phyloP scores from a whole-genome alignment of 192 early-diverging fungal genomes.

The Mortierella alpina region DNA sequence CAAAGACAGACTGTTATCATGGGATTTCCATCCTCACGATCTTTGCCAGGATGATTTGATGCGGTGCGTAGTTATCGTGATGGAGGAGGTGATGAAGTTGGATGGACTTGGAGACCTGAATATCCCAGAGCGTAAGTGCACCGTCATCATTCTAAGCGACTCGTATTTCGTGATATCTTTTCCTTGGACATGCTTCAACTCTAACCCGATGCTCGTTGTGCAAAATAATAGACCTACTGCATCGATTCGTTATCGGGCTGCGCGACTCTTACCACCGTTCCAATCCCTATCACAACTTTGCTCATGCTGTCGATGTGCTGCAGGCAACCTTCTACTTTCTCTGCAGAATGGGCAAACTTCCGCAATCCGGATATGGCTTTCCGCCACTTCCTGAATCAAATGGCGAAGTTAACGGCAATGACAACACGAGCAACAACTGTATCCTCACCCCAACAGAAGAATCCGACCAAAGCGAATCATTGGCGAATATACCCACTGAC shows the following conservation, averaged over 20 bases:
- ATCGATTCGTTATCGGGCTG: constrained; percentile 65
- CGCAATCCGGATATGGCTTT: constrained; percentile 31
- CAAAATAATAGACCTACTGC: constrained; percentile 56
- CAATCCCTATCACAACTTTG: constrained; percentile 96
- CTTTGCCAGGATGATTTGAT: constrained; percentile 71
- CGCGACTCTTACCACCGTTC: constrained; percentile 65
- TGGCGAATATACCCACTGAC: constrained; percentile 54
- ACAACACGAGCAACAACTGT: too few species aligned
- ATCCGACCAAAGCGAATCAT: constrained; percentile 4
- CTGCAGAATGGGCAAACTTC: constrained; percentile 69
- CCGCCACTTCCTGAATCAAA: constrained; percentile 14
- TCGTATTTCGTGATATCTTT: too few species aligned
- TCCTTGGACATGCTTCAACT: not conserved
- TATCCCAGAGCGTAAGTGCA: constrained; percentile 61
- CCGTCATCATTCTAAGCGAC: too few species aligned
- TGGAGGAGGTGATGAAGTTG: constrained; percentile 71
- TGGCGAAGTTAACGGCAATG: not conserved
- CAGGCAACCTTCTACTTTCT: constrained; percentile 89
- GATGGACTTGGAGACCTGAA: constrained; percentile 66
- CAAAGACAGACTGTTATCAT: constrained; percentile 67
- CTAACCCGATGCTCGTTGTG: not conserved
- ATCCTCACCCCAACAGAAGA: not conserved
- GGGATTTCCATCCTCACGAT: constrained; percentile 81
- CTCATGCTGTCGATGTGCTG: constrained; percentile 95
- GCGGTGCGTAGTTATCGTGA: constrained; percentile 73